Evolutionary conservation across 1,284 basidiomycete genomes (phyloP).

Genomic region (Microbotryum saponariae): DNA sequence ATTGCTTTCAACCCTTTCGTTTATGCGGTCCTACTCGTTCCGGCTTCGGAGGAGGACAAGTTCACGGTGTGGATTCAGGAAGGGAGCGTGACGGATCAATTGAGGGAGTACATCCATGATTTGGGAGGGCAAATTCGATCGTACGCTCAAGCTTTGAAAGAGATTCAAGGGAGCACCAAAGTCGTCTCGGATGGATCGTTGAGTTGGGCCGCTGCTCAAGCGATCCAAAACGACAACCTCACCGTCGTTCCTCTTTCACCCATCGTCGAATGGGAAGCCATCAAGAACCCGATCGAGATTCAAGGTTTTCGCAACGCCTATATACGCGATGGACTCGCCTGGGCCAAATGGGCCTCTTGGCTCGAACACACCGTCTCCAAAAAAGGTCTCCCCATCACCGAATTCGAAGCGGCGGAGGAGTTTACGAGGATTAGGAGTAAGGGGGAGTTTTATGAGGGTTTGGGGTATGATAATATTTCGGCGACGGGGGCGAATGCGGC

Average conservation of each 20-base stretch:
- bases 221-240: neutral
- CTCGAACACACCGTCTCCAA: slow-evolving; percentile 69
- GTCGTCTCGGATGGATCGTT: slow-evolving; percentile 3
- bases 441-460: slow-evolving; percentile 55
- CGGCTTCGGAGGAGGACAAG: slow-evolving; percentile 41
- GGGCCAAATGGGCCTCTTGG: slow-evolving; percentile 82
- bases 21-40: slow-evolving; percentile 69
- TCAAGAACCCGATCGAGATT: slow-evolving; percentile 82
- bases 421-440: slow-evolving; percentile 70
- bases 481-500: slow-evolving; percentile 86
- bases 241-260: slow-evolving; percentile 54
- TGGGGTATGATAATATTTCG: slow-evolving; percentile 90
- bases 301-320: slow-evolving; percentile 77
- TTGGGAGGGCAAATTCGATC: slow-evolving; percentile 57
- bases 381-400: slow-evolving; percentile 68
- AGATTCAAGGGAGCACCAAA: neutral
- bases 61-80: slow-evolving; percentile 47
- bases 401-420: slow-evolving; percentile 81
- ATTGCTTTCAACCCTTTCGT: slow-evolving; percentile 85
- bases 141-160: slow-evolving; percentile 49
- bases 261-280: slow-evolving; percentile 72
- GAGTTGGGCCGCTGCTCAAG: slow-evolving; percentile 1
- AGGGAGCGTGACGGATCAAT: slow-evolving; percentile 52
- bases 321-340: slow-evolving; percentile 82
- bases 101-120: slow-evolving; percentile 52